These are phyloP conservation scores for Backusella liffmaniae DNA, from an alignment of 192 early-diverging fungal genomes.

Conservation along the genomic window DNA sequence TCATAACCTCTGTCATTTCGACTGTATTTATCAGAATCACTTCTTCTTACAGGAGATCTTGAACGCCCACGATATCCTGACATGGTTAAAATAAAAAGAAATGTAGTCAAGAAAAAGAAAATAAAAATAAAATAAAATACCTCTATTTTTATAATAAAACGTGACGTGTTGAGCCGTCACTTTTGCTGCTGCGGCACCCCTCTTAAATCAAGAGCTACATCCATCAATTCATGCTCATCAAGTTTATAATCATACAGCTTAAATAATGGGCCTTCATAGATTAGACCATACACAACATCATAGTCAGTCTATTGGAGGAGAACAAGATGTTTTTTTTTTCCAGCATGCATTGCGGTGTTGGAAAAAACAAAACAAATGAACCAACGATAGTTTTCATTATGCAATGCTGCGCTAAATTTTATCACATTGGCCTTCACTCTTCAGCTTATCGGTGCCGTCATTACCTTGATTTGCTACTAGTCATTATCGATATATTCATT, in stretches of 20 bases:
- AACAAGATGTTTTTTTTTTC: too few relatives aligned
- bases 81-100: background rate
- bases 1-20: slow-evolving; percentile 35
- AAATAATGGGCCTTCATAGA: too few relatives aligned
- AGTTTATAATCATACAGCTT: too few relatives aligned
- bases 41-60: slow-evolving; percentile 22
- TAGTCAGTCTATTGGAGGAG: too few relatives aligned
- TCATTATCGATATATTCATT: background rate
- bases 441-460: too few relatives aligned
- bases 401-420: background rate
- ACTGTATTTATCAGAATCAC: slow-evolving; percentile 38
- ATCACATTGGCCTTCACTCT: too few relatives aligned
- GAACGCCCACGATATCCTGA: slow-evolving; percentile 9
- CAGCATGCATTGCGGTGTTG: background rate
- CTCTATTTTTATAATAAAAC: background rate
- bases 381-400: background rate
- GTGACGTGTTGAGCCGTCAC: background rate
- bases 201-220: too few relatives aligned
- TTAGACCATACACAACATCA: too few relatives aligned
- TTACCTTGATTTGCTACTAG: too few relatives aligned
- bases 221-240: too few relatives aligned
- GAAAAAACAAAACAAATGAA: background rate
- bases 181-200: background rate
- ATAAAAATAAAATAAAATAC: background rate
- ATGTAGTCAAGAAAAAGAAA: background rate